These are phyloP conservation scores for Trichosporon sp. DNA, from an alignment of 1,284 basidiomycete genomes.

Conservation along the genomic window DNA sequence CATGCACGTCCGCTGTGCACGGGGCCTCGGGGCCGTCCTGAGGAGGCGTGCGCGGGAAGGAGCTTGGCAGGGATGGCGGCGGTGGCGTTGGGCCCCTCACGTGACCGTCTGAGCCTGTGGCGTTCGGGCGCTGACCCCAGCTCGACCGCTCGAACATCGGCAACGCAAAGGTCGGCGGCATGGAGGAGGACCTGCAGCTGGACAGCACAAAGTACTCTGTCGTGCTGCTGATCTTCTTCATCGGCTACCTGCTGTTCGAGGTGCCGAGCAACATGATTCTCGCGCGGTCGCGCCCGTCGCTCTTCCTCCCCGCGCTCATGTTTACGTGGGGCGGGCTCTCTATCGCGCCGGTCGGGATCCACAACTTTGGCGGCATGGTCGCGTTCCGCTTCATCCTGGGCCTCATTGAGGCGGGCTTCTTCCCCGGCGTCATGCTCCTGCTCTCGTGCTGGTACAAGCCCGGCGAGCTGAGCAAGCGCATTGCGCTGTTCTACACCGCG, in stretches of 20 bases:
- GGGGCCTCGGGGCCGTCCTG: not conserved
- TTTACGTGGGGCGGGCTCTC: slow-evolving; percentile 26
- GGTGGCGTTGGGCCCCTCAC: not conserved
- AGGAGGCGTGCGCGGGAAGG: not conserved
- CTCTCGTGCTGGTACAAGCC: slow-evolving; percentile 47
- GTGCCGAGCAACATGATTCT: slow-evolving; percentile 47
- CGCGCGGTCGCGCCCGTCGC: slow-evolving; percentile 9
- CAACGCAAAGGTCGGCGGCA: slow-evolving; percentile 41
- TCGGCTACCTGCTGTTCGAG: slow-evolving; percentile 40
- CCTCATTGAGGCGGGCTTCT: slow-evolving; percentile 40
- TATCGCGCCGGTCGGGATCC: slow-evolving; percentile 20
- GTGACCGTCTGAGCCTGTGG: not conserved
- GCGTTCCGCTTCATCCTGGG: slow-evolving; percentile 28
- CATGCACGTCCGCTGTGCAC: not conserved
- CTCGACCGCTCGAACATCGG: slow-evolving; percentile 35
- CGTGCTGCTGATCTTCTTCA: slow-evolving; percentile 48
- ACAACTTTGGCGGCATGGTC: slow-evolving; percentile 19
- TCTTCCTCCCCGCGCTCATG: slow-evolving; percentile 34
- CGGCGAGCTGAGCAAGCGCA: slow-evolving; percentile 41
- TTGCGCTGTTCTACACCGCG: slow-evolving; percentile 25
- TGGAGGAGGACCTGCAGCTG: slow-evolving; percentile 44
- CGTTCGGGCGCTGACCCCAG: not conserved
- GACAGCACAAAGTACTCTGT: slow-evolving; percentile 40
- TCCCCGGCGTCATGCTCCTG: slow-evolving; percentile 41
- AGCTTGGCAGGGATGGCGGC: not conserved